Evolutionary conservation across 192 early-diverging fungal species (phyloP).

Genomic region (Coemansia sp.): DNA sequence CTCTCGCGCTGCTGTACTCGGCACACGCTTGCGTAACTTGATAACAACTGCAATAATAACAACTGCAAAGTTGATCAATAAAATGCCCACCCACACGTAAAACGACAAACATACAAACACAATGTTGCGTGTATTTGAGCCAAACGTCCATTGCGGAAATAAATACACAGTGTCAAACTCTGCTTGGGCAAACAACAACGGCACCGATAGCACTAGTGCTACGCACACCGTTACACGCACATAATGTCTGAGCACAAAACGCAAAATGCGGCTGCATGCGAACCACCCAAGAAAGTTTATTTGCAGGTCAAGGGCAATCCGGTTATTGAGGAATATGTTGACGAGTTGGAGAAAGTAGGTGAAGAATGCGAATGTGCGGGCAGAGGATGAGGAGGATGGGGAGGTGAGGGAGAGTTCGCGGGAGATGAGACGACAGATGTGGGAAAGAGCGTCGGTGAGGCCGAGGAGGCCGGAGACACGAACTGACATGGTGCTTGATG

Average conservation of each 20-base stretch:
- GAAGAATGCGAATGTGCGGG: slow-evolving; percentile 37
- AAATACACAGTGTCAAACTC: slow-evolving; percentile 29
- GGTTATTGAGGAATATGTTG: slow-evolving; percentile 36
- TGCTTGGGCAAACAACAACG: slow-evolving; percentile 35
- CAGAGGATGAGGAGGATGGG: slow-evolving; percentile 12
- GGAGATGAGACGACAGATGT: slow-evolving; percentile 33
- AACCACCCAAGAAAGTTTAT: slow-evolving; percentile 46
- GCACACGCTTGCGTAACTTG: slow-evolving; percentile 20
- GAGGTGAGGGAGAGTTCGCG: slow-evolving; percentile 33
- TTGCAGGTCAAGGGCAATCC: slow-evolving; percentile 46
- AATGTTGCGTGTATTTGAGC: slow-evolving; percentile 19
- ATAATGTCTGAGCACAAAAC: slow-evolving; percentile 42
- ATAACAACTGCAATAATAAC: slow-evolving; percentile 31
- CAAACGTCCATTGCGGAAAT: slow-evolving; percentile 46
- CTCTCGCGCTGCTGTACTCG: slow-evolving; percentile 16
- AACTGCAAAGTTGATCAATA: slow-evolving; percentile 40
- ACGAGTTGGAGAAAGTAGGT: slow-evolving; percentile 42
- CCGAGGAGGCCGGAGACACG: slow-evolving; percentile 47
- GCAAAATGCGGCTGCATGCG: slow-evolving; percentile 23
- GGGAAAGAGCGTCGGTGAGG: slow-evolving; percentile 37
- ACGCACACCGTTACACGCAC: slow-evolving; percentile 10
- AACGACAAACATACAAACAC: slow-evolving; percentile 37
- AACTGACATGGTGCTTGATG: slow-evolving; percentile 35
- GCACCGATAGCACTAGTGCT: slow-evolving; percentile 26
- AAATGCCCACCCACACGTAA: slow-evolving; percentile 34